Conservation (phyloP, 139 green algal genomes). For the Chlorella sorokiniana region DNA sequence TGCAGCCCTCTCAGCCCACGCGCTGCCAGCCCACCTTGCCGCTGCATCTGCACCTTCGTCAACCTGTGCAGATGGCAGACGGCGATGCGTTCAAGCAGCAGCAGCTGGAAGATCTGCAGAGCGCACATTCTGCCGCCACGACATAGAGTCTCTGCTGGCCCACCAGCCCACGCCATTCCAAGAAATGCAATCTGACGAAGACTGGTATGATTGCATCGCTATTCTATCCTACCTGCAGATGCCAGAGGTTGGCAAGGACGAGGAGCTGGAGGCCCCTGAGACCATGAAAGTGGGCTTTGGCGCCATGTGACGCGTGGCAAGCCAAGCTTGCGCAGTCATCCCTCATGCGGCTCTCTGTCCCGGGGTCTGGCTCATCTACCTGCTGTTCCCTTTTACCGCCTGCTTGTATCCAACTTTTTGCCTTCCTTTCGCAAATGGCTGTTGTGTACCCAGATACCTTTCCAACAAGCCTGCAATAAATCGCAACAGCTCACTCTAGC, state of each 20-base stretch:
- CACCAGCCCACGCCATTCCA: no score
- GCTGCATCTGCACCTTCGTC: no score
- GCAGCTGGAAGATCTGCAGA: not conserved
- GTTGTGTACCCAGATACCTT: no score
- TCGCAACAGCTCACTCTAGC: no score
- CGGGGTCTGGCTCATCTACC: not conserved
- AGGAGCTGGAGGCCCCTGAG: not conserved
- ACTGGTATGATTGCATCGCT: not conserved
- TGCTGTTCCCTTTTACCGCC: no score
- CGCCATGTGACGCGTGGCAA: not conserved
- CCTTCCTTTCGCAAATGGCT: no score
- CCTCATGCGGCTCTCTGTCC: not conserved
- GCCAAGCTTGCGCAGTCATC: no score
- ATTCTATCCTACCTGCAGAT: not conserved
- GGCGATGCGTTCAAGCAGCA: not conserved
- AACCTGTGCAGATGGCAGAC: not conserved
- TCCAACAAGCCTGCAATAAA: no score
- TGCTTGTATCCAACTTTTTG: no score
- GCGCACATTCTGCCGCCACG: not conserved
- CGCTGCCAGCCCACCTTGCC: not conserved
- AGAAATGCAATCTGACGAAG: not conserved
- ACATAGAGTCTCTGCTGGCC: no score
- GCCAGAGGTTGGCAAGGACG: not conserved
- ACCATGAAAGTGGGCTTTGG: conserved; percentile 11
- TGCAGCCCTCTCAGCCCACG: not conserved